Evolutionary conservation across 371 early-diverging fungal genomes (phyloP), one percentile per base, ranked within the genome.

Genomic region (Circinella umbellata): DNA sequence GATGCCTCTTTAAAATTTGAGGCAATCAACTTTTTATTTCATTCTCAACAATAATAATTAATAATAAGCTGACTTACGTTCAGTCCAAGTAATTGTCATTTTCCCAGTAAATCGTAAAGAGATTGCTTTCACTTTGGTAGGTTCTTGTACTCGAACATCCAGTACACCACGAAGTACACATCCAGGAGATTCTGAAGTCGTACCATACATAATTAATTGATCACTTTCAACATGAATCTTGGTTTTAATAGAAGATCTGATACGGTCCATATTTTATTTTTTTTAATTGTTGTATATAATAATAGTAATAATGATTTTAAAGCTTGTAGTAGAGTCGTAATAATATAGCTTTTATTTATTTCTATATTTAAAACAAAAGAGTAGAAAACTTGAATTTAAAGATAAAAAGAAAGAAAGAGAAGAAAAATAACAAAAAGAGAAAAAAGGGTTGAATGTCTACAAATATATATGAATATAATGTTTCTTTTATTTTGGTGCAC

Each of bases 121-220:
- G 51, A 83, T 71, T 13, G 77, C 69, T 57, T 81, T 83, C 13
- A 80, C 69, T 34, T 81, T 81, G n/a, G 69, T 73, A 8, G 80
- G 67, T 39, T 83, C 76, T 64, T 70, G 57, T 8, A 80, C 47
- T 14, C 55, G 68, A 38, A 83, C 60, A 6, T 69, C 68, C 42
- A 83, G 68, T 3, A 77, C 69, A 6, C 84, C 84, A 48, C 84
- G 75, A 38, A 83, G 67, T 3, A 83, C 78, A 61, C 84, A 83
- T 15, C 84, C 84, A 4, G 80, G 76, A 10, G 81, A 81, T 67
- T 83, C 84, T 11, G 67, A 39, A 15, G 81, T 55, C 18, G 78
- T 65, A 7, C 84, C 84, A 59, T 81, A 72, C 76, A 83, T 67
- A 18, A 81, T 71, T 14, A 83, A 66, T 20, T 74, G 74, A 34